Percentiles rank a stretch among this genome's conserved stretches.
Evolutionary conservation across 805 yeast genomes (phyloP).

Genomic region (baker's yeast (Saccharomyces cerevisiae)): DNA sequence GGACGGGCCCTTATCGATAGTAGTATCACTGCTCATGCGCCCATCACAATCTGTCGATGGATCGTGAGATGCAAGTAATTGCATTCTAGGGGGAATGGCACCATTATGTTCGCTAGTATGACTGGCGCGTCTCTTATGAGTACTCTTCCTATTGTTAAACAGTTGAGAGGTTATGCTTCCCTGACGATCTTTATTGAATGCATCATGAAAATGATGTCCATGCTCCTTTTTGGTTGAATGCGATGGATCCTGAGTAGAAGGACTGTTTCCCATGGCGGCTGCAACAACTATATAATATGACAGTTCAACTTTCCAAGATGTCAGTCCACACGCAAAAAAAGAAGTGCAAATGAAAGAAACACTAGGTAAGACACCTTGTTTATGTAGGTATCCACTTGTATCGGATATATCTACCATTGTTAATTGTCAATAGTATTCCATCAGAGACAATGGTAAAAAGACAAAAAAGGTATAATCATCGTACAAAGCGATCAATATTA

Average conservation of each 20-base stretch:
- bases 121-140: conserved; percentile 8
- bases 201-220: conserved; percentile 3
- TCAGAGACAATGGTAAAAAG: not conserved
- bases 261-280: conserved; percentile 7
- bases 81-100: not conserved
- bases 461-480: not conserved
- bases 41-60: not conserved
- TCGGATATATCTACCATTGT: not conserved
- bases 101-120: not conserved
- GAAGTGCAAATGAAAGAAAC: not conserved
- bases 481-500: not conserved
- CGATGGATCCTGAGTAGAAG: conserved; percentile 6
- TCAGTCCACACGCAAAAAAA: not conserved
- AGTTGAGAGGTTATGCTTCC: conserved; percentile 17
- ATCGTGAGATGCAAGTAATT: not conserved
- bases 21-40: not conserved
- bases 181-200: conserved; percentile 5
- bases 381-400: not conserved
- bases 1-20: not conserved
- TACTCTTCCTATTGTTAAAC: conserved; percentile 12
- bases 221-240: not conserved
- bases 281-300: not conserved
- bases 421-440: not conserved
- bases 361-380: not conserved
- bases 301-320: not conserved